These are phyloP conservation scores for Hanseniaspora sp. DNA, from an alignment of 1,139 yeast genomes.

Conservation along the genomic window DNA sequence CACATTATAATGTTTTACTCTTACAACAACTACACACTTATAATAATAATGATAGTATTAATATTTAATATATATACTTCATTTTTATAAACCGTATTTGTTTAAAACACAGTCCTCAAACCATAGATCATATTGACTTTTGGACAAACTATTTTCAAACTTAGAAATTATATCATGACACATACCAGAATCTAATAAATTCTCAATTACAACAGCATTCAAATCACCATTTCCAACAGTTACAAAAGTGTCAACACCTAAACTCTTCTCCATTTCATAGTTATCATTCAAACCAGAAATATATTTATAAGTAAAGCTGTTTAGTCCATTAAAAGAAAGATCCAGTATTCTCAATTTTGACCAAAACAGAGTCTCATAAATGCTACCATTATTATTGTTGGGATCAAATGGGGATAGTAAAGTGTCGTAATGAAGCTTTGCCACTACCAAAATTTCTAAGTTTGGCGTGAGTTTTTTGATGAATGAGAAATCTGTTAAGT, in stretches of 20 bases:
- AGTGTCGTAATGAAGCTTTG: constrained; percentile 6
- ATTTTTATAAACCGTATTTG: not conserved
- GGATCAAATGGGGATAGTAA: not conserved
- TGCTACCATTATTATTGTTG: not conserved
- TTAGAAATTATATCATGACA: not conserved
- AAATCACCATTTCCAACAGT: not conserved
- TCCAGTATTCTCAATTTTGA: constrained; percentile 1
- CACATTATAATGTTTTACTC: too few species aligned
- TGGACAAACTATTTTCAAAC: too few species aligned
- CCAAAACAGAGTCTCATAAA: not conserved
- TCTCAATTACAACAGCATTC: not conserved
- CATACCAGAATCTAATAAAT: not conserved
- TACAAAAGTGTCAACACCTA: not conserved
- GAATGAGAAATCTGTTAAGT: not conserved
- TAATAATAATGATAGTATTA: too few species aligned
- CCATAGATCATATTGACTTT: not conserved
- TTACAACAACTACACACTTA: too few species aligned
- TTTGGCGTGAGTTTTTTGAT: not conserved
- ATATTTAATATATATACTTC: not conserved
- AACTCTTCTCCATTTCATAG: not conserved
- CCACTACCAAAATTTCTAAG: not conserved
- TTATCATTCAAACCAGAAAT: not conserved
- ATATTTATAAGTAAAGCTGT: not conserved
- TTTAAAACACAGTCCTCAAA: constrained; percentile 1
- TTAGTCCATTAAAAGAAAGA: constrained; percentile 1